Percentiles rank a stretch among this genome's conserved stretches.
Conservation (phyloP, 768 basidiomycete species). For the Daedaleopsis sinensis region DNA sequence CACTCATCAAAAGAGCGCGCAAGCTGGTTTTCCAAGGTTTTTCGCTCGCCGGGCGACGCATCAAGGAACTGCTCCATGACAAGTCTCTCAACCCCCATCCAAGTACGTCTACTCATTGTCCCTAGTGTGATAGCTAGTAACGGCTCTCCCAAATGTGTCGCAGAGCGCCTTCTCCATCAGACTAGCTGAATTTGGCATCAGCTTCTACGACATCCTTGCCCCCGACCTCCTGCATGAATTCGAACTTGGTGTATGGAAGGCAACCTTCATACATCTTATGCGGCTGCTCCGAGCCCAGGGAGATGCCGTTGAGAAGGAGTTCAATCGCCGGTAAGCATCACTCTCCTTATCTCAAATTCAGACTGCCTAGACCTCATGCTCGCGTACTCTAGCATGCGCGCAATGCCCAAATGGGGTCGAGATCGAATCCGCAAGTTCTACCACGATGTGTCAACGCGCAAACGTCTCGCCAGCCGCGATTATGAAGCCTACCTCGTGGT, state of each 20-base stretch:
- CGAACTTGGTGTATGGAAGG: conserved; percentile 38
- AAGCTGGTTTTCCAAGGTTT: conserved; percentile 24
- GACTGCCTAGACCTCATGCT: too few relatives aligned
- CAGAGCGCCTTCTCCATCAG: conserved; percentile 38
- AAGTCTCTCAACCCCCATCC: conserved; percentile 22
- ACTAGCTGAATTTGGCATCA: conserved; percentile 24
- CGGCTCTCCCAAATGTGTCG: too few relatives aligned
- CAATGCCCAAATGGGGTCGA: conserved; percentile 25
- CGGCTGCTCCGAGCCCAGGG: conserved; percentile 17
- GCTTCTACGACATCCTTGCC: conserved; percentile 30
- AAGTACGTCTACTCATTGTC: conserved; percentile 8
- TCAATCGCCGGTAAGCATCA: conserved; percentile 16
- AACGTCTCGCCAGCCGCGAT: conserved; percentile 31
- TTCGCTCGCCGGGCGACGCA: conserved; percentile 7
- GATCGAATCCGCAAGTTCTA: conserved; percentile 27
- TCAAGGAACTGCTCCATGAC: conserved; percentile 17
- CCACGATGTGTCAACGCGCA: conserved; percentile 28
- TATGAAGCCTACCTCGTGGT: conserved; percentile 33
- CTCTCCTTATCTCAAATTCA: too few relatives aligned
- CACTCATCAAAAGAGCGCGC: conserved; percentile 13
- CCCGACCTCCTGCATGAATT: conserved; percentile 39
- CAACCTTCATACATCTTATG: conserved; percentile 30
- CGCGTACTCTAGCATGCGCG: conserved; percentile 18
- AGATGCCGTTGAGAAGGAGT: neutral
- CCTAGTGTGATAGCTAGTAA: neutral